Percentiles rank a stretch among this genome's conserved stretches.
These are phyloP conservation scores for Limnanthes douglasii DNA, from an alignment of 345 rosid genomes.

Conservation along the genomic window DNA sequence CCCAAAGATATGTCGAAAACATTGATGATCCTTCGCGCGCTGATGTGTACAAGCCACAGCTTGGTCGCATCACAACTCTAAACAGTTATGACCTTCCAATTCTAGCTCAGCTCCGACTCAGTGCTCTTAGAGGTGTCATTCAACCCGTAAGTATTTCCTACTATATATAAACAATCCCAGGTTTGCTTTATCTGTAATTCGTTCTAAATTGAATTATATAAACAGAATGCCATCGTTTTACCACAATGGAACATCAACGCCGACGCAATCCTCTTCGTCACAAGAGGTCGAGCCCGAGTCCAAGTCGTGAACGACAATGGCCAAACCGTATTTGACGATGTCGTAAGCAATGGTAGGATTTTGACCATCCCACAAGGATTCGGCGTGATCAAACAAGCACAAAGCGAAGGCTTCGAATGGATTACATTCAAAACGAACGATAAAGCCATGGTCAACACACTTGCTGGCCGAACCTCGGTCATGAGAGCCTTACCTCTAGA, in stretches of 20 bases:
- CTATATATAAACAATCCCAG: too few relatives aligned
- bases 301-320: conserved; percentile 62
- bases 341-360: conserved; percentile 37
- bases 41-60: conserved; percentile 37
- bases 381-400: conserved; percentile 30
- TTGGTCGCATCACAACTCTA: conserved; percentile 36
- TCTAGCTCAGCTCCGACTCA: conserved; percentile 33
- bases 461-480: conserved; percentile 46
- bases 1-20: conserved; percentile 42
- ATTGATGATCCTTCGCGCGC: conserved; percentile 46
- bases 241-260: conserved; percentile 71
- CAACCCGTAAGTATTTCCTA: conserved; percentile 9
- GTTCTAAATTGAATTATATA: background rate
- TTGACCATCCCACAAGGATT: conserved; percentile 56
- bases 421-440: conserved; percentile 53
- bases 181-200: background rate
- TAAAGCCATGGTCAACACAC: conserved; percentile 29
- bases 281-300: conserved; percentile 32
- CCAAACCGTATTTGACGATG: conserved; percentile 34
- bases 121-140: conserved; percentile 31
- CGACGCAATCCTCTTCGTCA: conserved; percentile 42
- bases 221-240: conserved; percentile 37
- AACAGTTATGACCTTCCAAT: conserved; percentile 55
- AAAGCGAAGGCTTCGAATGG: conserved; percentile 40
- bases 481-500: conserved; percentile 38